Evolutionary conservation across 352 stramenopile species (phyloP).

Genomic region (Thraustochytrium striatum): DNA sequence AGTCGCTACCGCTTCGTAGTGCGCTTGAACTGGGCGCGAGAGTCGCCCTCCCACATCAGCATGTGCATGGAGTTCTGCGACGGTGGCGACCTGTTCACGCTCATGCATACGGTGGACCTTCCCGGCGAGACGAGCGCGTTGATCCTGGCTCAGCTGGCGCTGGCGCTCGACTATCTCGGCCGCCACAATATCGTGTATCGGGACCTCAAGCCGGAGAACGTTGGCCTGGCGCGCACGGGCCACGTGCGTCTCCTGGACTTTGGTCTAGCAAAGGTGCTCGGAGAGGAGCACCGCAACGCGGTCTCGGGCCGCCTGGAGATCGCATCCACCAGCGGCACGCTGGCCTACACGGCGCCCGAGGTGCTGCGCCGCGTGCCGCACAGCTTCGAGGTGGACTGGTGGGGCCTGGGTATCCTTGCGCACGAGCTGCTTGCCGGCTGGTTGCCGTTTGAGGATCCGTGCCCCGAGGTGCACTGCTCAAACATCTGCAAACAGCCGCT

Average conservation of each 20-base stretch:
- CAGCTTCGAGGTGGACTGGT: constrained; percentile 40
- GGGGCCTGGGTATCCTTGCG: constrained; percentile 16
- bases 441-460: too few species aligned
- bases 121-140: too few species aligned
- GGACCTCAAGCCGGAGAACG: constrained; percentile 46
- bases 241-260: constrained; percentile 28
- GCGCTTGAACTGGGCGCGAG: too few species aligned
- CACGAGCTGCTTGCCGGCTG: constrained; percentile 43
- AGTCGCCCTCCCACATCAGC: too few species aligned
- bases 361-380: not conserved
- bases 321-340: not conserved
- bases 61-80: constrained; percentile 9
- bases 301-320: not conserved
- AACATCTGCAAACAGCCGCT: too few species aligned
- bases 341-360: constrained; percentile 33
- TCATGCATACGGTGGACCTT: not conserved
- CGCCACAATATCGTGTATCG: constrained; percentile 26
- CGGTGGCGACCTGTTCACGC: constrained; percentile 17
- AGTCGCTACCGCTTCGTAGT: too few species aligned
- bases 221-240: not conserved
- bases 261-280: not conserved
- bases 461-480: too few species aligned
- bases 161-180: constrained; percentile 22
- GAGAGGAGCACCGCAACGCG: not conserved
- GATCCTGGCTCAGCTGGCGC: not conserved